These are phyloP conservation scores for Penicillium waksmanii DNA, from an alignment of 495 filamentous ascomycete species.

Conservation along the genomic window DNA sequence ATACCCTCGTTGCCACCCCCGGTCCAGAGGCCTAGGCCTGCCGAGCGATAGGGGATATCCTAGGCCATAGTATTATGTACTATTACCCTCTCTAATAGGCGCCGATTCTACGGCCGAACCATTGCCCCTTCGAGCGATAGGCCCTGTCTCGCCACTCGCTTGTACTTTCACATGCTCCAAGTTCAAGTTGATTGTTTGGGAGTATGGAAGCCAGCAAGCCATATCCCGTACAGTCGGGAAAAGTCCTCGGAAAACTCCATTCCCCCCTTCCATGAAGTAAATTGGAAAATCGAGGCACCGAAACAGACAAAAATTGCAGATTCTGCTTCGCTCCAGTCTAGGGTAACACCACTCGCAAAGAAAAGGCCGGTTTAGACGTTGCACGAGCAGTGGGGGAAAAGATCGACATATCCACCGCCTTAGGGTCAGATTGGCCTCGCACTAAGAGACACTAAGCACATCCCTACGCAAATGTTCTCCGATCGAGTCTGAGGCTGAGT, in stretches of 20 bases:
- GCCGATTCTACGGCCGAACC: constrained; percentile 8
- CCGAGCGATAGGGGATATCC: not conserved
- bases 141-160: not conserved
- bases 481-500: not conserved
- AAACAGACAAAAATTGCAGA: too few species aligned
- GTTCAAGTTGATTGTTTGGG: too few species aligned
- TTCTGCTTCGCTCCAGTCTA: not conserved
- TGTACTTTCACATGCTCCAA: not conserved
- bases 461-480: not conserved
- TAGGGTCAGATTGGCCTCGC: not conserved
- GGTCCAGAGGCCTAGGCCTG: not conserved
- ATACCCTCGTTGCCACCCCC: not conserved
- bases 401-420: constrained; percentile 1
- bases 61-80: not conserved
- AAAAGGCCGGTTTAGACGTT: constrained; percentile 3
- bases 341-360: not conserved
- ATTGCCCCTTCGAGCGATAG: constrained; percentile 3
- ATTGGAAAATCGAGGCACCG: too few species aligned
- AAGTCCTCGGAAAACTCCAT: too few species aligned
- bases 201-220: not conserved
- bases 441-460: not conserved
- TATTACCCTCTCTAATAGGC: not conserved
- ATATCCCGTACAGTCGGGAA: not conserved
- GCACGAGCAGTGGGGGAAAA: constrained; percentile 1
- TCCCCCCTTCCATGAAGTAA: too few species aligned